Percentiles rank a stretch among this genome's conserved stretches.
Evolutionary conservation across 2,329 filamentous ascomycete species (phyloP).

Genomic region (Xylaria sp.): DNA sequence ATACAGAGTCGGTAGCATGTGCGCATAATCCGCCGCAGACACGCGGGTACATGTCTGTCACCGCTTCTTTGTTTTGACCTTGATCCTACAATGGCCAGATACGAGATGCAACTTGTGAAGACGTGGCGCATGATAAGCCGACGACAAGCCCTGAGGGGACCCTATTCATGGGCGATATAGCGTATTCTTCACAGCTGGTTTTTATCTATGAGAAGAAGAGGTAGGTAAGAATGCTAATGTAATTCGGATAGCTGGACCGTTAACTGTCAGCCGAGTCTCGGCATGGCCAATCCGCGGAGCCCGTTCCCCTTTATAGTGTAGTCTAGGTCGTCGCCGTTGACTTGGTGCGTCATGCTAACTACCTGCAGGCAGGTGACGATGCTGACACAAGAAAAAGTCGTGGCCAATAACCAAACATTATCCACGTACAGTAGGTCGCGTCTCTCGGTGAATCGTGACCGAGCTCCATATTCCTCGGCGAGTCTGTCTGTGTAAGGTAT

Average conservation of each 20-base stretch:
- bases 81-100: constrained; percentile 7
- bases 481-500: constrained; percentile 12
- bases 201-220: neutral
- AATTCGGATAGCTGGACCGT: constrained; percentile 28
- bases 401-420: constrained; percentile 19
- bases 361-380: neutral
- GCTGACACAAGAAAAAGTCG: constrained; percentile 13
- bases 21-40: neutral
- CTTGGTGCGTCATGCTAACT: neutral
- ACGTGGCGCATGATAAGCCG: constrained; percentile 29
- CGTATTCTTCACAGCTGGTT: neutral
- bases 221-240: neutral
- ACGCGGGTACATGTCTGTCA: constrained; percentile 7
- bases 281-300: constrained; percentile 25
- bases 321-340: neutral
- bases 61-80: constrained; percentile 18
- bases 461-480: constrained; percentile 31
- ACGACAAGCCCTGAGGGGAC: constrained; percentile 12
- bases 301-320: constrained; percentile 11
- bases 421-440: neutral
- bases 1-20: constrained; percentile 8
- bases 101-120: constrained; percentile 3
- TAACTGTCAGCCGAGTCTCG: constrained; percentile 35
- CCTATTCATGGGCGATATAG: neutral
- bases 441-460: constrained; percentile 36